Evolutionary conservation across 1,284 basidiomycete genomes (phyloP).

Genomic region (Sporisorium graminicola): DNA sequence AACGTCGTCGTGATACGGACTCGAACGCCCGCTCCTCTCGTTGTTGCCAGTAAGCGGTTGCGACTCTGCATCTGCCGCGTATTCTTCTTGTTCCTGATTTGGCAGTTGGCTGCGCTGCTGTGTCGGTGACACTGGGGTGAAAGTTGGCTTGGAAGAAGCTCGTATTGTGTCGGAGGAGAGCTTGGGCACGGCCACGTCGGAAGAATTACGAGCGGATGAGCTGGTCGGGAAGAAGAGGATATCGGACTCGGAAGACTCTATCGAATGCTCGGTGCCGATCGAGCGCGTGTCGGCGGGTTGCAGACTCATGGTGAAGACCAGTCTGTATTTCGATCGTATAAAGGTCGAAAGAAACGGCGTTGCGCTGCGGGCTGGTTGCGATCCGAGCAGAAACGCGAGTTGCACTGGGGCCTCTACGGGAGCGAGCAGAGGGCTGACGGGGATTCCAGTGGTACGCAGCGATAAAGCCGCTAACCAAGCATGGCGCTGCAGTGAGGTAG

Average conservation of each 20-base stretch:
- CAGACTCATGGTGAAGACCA: constrained; percentile 17
- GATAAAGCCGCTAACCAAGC: constrained; percentile 4
- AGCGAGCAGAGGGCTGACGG: neutral
- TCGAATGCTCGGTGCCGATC: constrained; percentile 25
- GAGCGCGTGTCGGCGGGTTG: constrained; percentile 26
- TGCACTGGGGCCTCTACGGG: neutral
- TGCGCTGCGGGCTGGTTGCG: neutral
- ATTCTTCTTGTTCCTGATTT: constrained; percentile 19
- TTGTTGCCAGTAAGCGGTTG: constrained; percentile 25
- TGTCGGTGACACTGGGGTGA: neutral
- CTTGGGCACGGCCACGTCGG: constrained; percentile 17
- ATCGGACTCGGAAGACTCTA: constrained; percentile 35
- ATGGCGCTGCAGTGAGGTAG: constrained; percentile 1
- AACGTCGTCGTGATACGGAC: constrained; percentile 28
- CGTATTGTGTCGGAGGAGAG: constrained; percentile 45
- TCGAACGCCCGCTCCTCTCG: constrained; percentile 12
- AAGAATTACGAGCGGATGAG: constrained; percentile 38
- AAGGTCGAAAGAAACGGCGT: neutral
- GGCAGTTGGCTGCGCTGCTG: constrained; percentile 9
- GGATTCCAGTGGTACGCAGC: neutral
- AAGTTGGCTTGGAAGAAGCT: constrained; percentile 1
- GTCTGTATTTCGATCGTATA: neutral
- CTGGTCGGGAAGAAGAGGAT: constrained; percentile 48
- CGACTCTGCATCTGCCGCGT: constrained; percentile 22
- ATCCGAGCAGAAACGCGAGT: neutral